Conservation (phyloP, 768 basidiomycete genomes). For the Boletus edulis region DNA sequence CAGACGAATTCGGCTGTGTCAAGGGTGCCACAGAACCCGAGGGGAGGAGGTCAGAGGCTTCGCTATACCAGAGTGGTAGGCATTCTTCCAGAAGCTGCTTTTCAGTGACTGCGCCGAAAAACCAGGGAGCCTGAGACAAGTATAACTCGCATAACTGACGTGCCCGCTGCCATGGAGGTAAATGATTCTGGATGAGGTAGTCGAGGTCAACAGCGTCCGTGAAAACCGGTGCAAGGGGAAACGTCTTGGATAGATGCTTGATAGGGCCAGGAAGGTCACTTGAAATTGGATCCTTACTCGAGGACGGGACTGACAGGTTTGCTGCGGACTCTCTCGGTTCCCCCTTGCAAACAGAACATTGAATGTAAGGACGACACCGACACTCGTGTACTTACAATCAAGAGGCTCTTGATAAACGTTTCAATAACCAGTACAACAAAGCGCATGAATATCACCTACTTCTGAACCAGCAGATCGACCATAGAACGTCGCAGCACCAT, state of each 20-base stretch:
- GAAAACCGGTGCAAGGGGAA: slow-evolving; percentile 47
- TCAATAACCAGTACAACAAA: slow-evolving; percentile 10
- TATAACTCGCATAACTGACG: slow-evolving; percentile 63
- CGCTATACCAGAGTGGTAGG: slow-evolving; percentile 65
- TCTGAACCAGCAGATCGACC: slow-evolving; percentile 72
- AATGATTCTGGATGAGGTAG: slow-evolving; percentile 44
- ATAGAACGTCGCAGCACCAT: slow-evolving; percentile 69
- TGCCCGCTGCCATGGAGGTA: slow-evolving; percentile 61
- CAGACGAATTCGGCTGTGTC: slow-evolving; percentile 1
- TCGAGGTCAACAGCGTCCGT: slow-evolving; percentile 40
- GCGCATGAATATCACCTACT: slow-evolving; percentile 42
- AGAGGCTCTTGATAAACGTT: slow-evolving; percentile 41
- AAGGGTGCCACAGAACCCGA: slow-evolving; percentile 27
- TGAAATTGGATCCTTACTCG: not conserved
- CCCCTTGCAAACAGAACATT: slow-evolving; percentile 17
- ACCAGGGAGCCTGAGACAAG: slow-evolving; percentile 78
- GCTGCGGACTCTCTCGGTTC: slow-evolving; percentile 13
- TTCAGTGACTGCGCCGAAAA: slow-evolving; percentile 67
- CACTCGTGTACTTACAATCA: slow-evolving; percentile 44
- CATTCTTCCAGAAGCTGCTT: slow-evolving; percentile 63
- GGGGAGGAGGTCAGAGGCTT: slow-evolving; percentile 34
- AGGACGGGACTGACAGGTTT: not conserved
- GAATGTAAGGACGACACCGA: not conserved
- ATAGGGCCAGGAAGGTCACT: slow-evolving; percentile 24
- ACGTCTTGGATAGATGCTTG: slow-evolving; percentile 35